Conservation (phyloP, 1,139 yeast genomes). For the Meyerozyma athensensis region DNA sequence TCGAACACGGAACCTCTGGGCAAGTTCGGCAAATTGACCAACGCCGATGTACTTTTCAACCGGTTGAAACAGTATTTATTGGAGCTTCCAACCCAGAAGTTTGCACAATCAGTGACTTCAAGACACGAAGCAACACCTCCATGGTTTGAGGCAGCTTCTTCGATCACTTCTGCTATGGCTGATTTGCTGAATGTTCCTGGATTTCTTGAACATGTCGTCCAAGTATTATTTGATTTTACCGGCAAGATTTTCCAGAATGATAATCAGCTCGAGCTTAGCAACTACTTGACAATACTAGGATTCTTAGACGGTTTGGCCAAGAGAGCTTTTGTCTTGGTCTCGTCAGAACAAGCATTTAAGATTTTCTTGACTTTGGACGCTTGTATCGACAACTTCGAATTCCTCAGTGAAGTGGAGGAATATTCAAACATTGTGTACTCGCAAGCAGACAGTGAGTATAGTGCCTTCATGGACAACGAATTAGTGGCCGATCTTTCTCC, state of each 20-base stretch:
- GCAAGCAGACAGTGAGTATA: conserved; percentile 18
- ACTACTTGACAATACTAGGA: conserved; percentile 45
- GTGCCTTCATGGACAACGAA: conserved; percentile 26
- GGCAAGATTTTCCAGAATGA: conserved; percentile 19
- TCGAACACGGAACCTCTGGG: not conserved
- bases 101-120: conserved; percentile 20
- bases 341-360: conserved; percentile 24
- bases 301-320: conserved; percentile 38
- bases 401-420: conserved; percentile 34
- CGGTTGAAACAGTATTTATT: conserved; percentile 56
- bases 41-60: conserved; percentile 48
- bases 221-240: conserved; percentile 27
- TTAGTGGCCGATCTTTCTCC: conserved; percentile 33
- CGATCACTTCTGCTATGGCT: conserved; percentile 33
- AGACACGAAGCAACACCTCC: conserved; percentile 28
- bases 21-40: conserved; percentile 23
- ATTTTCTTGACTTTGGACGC: conserved; percentile 33
- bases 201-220: conserved; percentile 23
- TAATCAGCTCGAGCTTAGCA: conserved; percentile 23
- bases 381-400: conserved; percentile 37
- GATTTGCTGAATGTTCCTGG: conserved; percentile 28
- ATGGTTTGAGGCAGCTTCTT: conserved; percentile 34
- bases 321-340: conserved; percentile 29
- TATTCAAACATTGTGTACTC: conserved; percentile 26
- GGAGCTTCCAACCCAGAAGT: conserved; percentile 52